Base-by-base conservation (phyloP, 495 filamentous ascomycete genomes). In the Aspergillus saccharolyticus region DNA sequence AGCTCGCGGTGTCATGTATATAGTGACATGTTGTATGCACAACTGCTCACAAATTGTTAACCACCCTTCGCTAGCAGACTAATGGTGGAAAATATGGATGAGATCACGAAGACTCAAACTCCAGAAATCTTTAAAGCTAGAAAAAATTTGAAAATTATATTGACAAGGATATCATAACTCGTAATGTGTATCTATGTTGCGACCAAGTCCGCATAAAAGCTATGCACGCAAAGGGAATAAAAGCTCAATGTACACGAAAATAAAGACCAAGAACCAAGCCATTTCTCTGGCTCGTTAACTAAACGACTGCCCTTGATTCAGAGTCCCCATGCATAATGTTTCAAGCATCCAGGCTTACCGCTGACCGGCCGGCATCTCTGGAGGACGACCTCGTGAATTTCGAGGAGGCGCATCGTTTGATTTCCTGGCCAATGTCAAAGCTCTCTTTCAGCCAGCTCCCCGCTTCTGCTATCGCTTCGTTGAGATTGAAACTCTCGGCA, bases 381-480 rank as follows among this genome's bases (percentile, higher is more conserved):
- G 57, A 58, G 21, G 58, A 63, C 25, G 64, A 43, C 9, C 62
- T 42, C 5, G 44, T 51, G 17, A 42, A 7, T 43, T 58, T 62
- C 14, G 62, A 50, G 44, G 18, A 59, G 10, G 57, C 44, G 45
- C 56, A 60, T 17, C 60, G 54, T 24, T 52, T 54, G 42, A 62
- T 58, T 7, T 75, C 69, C 15, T 64, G 69, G 44, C 67, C 66
- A 18, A 77, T 64, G 46, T 75, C 71, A 39, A 73, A 75, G 58
- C 74, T 75, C 47, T 77, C 68, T 48, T 73, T 72, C 22, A 78
- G 56, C 74, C 74, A 78, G 53, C 70, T 77, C 5, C 76, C 76
- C 21, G 70, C 70, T 57, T 78, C 76, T 3, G 69, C 73, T 33
- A 78, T 75, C 0, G 73, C 73, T 62, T 78, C 69, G 53, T 67